Evolutionary conservation across 1,284 basidiomycete species (phyloP).

Genomic region (Ceratobasidium sp.): DNA sequence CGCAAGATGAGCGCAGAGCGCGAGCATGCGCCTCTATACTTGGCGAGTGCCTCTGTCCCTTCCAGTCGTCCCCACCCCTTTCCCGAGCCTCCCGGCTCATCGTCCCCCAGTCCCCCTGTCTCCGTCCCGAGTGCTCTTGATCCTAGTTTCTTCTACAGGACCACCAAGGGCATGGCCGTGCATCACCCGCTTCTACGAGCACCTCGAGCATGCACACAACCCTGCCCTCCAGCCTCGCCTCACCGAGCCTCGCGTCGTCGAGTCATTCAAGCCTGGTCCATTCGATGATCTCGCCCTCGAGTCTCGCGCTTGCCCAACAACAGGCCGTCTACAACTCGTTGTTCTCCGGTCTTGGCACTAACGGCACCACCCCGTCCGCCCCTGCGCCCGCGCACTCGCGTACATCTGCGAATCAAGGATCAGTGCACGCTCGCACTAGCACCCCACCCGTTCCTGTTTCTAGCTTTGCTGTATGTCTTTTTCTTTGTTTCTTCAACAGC

Average conservation of each 20-base stretch:
- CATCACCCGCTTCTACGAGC: conserved; percentile 21
- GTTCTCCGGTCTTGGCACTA: conserved; percentile 2
- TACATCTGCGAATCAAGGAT: background rate
- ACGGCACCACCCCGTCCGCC: background rate
- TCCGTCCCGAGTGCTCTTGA: conserved; percentile 46
- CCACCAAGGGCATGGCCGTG: conserved; percentile 26
- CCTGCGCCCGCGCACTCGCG: conserved; percentile 5
- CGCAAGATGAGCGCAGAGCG: conserved; percentile 57
- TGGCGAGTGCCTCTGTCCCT: conserved; percentile 52
- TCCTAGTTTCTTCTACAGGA: conserved; percentile 49
- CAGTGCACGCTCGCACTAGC: background rate
- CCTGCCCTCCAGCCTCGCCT: conserved; percentile 4
- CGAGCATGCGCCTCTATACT: conserved; percentile 49
- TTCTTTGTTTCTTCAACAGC: background rate
- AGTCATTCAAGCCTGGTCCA: conserved; percentile 25
- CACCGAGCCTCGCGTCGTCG: conserved; percentile 11
- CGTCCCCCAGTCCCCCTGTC: conserved; percentile 12
- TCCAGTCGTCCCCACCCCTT: conserved; percentile 24
- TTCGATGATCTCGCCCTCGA: conserved; percentile 30
- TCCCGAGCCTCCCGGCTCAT: conserved; percentile 14
- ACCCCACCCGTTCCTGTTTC: conserved; percentile 20
- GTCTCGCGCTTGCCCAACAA: conserved; percentile 27
- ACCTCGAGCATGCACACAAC: conserved; percentile 27
- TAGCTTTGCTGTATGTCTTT: conserved; percentile 18
- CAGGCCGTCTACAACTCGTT: conserved; percentile 43